A percentile compares a stretch with the other conserved stretches of the same genome.
phyloP scores from a whole-genome alignment of 495 filamentous ascomycete genomes.

The Penicillium ochrochloron region DNA sequence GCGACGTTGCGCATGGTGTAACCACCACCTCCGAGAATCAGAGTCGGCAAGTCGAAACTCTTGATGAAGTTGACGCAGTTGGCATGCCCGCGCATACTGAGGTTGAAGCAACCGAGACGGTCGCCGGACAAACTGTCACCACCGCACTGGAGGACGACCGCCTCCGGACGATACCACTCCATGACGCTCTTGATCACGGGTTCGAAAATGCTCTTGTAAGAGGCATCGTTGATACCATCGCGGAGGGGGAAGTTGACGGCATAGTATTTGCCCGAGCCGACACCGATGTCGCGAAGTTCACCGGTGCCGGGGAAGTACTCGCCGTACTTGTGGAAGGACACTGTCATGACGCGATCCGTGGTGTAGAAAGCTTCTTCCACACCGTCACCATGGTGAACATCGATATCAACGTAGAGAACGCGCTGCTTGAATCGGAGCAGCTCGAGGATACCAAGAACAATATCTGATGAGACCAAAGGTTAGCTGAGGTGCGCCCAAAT shows the following conservation, averaged over 20 bases:
- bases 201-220: conserved; percentile 95
- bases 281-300: conserved; percentile 93
- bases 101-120: conserved; percentile 94
- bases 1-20: conserved; percentile 99
- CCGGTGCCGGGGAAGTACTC: conserved; percentile 99
- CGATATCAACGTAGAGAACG: conserved; percentile 97
- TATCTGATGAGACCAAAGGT: conserved; percentile 65
- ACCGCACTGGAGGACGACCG: conserved; percentile 95
- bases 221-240: conserved; percentile 90
- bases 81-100: conserved; percentile 96
- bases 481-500: conserved; percentile 5
- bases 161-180: conserved; percentile 93
- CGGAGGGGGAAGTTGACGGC: conserved; percentile 96
- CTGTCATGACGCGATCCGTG: conserved; percentile 97
- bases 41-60: conserved; percentile 84
- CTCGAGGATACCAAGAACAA: conserved; percentile 94
- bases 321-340: conserved; percentile 98
- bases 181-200: conserved; percentile 92
- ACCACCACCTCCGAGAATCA: conserved; percentile 92
- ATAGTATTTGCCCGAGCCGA: conserved; percentile 90
- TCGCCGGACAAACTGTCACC: conserved; percentile 95
- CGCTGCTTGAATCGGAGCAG: conserved; percentile 91
- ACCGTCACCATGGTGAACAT: conserved; percentile 97
- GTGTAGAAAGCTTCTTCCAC: conserved; percentile 98
- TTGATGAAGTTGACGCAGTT: conserved; percentile 98